Percentiles rank a stretch among this genome's conserved stretches.
Evolutionary conservation across 352 stramenopile species (phyloP).

Genomic region (Globisporangium emineosum): DNA sequence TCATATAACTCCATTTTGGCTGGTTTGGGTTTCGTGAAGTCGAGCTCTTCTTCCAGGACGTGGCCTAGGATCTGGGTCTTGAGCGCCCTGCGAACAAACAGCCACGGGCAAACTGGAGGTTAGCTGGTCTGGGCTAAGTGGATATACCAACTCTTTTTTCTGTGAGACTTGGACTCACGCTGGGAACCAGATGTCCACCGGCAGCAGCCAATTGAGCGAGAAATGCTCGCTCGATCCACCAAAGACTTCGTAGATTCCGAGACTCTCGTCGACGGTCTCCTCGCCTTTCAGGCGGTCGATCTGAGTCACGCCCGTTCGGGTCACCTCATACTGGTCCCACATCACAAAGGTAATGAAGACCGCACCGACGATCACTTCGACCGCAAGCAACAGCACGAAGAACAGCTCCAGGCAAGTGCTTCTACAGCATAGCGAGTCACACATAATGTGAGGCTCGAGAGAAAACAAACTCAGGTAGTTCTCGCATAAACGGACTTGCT

Average conservation of each 20-base stretch:
- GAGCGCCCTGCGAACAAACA: slow-evolving; percentile 37
- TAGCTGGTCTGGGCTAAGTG: not conserved
- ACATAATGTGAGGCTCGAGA: no score
- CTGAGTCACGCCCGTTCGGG: slow-evolving; percentile 93
- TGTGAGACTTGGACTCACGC: slow-evolving; percentile 20
- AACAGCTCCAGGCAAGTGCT: no score
- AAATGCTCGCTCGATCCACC: slow-evolving; percentile 53
- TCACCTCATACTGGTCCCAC: slow-evolving; percentile 96
- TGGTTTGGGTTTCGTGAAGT: not conserved
- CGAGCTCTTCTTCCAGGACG: slow-evolving; percentile 71
- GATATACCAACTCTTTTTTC: not conserved
- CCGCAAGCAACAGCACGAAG: slow-evolving; percentile 61
- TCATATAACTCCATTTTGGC: not conserved
- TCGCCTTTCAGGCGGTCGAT: slow-evolving; percentile 97
- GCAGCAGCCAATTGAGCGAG: slow-evolving; percentile 68
- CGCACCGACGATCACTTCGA: slow-evolving; percentile 94
- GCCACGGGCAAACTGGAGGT: slow-evolving; percentile 26
- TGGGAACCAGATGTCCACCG: slow-evolving; percentile 83
- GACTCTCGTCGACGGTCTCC: slow-evolving; percentile 31
- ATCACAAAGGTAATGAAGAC: slow-evolving; percentile 99
- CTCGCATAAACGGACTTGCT: not conserved
- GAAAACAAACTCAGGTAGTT: no score
- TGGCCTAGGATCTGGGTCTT: slow-evolving; percentile 83
- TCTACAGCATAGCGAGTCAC: no score
- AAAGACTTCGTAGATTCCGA: slow-evolving; percentile 81